Percentiles rank a stretch among this genome's conserved stretches.
These are phyloP conservation scores for Venturia asperata DNA, from an alignment of 2,329 filamentous ascomycete species.

Conservation along the genomic window DNA sequence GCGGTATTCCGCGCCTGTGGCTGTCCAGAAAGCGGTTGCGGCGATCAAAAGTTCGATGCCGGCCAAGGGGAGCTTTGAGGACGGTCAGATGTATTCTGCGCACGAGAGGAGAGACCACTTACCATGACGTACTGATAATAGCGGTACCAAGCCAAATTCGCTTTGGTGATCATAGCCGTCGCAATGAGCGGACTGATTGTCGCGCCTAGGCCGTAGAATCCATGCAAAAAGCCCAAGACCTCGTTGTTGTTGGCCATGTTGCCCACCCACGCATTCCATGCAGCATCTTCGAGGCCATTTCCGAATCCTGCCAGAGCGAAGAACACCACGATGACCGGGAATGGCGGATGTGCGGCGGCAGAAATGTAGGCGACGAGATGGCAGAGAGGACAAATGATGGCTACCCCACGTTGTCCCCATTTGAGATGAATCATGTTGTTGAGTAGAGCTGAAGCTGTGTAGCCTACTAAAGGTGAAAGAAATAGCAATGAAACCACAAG, in stretches of 20 bases:
- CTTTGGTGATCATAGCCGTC: constrained; percentile 63
- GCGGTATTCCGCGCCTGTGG: constrained; percentile 52
- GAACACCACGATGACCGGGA: constrained; percentile 57
- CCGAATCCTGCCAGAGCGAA: constrained; percentile 63
- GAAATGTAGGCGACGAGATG: constrained; percentile 60
- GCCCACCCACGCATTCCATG: constrained; percentile 58
- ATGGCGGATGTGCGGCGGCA: constrained; percentile 61
- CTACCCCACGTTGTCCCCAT: constrained; percentile 64
- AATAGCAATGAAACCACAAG: constrained; percentile 60
- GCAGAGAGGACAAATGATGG: constrained; percentile 54
- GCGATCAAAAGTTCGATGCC: constrained; percentile 50
- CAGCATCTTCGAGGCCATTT: constrained; percentile 60
- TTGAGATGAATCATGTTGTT: constrained; percentile 60
- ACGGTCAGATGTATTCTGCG: background rate
- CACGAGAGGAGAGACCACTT: constrained; percentile 24
- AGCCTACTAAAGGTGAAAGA: constrained; percentile 59
- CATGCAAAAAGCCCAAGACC: constrained; percentile 65
- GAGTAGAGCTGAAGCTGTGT: constrained; percentile 53
- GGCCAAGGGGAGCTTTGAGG: constrained; percentile 44
- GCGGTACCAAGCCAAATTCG: constrained; percentile 56
- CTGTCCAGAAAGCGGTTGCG: constrained; percentile 55
- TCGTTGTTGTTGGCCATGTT: constrained; percentile 69
- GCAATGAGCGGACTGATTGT: constrained; percentile 63
- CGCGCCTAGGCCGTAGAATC: constrained; percentile 64
- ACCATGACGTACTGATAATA: constrained; percentile 70